Conservation (phyloP, 2,329 filamentous ascomycete species). For the Fusarium tricinctum region DNA sequence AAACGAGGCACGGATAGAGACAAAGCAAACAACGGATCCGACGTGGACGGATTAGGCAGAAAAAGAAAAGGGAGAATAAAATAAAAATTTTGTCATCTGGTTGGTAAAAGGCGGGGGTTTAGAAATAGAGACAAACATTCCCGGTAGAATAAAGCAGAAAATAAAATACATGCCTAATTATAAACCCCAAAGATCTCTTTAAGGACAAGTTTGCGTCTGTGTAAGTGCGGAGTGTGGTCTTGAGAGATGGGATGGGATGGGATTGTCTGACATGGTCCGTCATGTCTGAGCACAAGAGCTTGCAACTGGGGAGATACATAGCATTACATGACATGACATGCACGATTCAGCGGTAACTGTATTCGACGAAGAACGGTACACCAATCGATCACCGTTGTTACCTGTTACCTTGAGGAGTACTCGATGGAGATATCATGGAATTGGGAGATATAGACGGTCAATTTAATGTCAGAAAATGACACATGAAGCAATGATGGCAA, state of each 20-base stretch:
- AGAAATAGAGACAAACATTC: slow-evolving; percentile 24
- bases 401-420: neutral
- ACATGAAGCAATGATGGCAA: neutral
- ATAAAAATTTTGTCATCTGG: neutral
- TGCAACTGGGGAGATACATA: slow-evolving; percentile 6
- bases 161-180: neutral
- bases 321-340: slow-evolving; percentile 17
- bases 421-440: slow-evolving; percentile 8
- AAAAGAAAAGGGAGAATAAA: slow-evolving; percentile 1
- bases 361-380: slow-evolving; percentile 25
- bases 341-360: slow-evolving; percentile 31
- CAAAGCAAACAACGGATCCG: slow-evolving; percentile 32
- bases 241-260: slow-evolving; percentile 37
- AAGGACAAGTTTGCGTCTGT: slow-evolving; percentile 42
- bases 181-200: slow-evolving; percentile 13
- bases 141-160: neutral
- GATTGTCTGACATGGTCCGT: slow-evolving; percentile 38
- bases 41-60: neutral
- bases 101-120: slow-evolving; percentile 2
- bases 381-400: slow-evolving; percentile 9
- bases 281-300: slow-evolving; percentile 24
- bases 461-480: neutral
- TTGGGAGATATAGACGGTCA: slow-evolving; percentile 4
- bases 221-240: slow-evolving; percentile 36
- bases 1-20: neutral